A percentile compares a stretch with the other conserved stretches of the same genome.
phyloP scores from a whole-genome alignment of 169 alveolate species.

The Plasmodium ovale region DNA sequence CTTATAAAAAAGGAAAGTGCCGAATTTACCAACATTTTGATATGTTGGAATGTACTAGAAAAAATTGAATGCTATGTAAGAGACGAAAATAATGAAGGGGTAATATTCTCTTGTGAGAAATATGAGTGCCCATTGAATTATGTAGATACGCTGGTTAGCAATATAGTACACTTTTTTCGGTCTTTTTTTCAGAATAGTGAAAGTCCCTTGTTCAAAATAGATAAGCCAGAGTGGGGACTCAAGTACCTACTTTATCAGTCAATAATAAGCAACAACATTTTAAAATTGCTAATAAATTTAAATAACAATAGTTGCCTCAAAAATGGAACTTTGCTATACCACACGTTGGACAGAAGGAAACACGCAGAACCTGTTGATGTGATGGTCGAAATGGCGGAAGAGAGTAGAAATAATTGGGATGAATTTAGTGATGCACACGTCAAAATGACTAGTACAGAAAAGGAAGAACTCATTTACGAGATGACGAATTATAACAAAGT shows the following conservation, averaged over 20 bases:
- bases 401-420: background rate
- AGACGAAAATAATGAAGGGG: slow-evolving; percentile 2
- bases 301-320: background rate
- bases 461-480: slow-evolving; percentile 8
- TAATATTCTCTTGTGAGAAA: background rate
- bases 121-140: background rate
- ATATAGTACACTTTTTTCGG: slow-evolving; percentile 48
- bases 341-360: background rate
- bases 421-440: background rate
- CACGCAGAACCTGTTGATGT: background rate
- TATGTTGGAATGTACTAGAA: slow-evolving; percentile 31
- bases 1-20: slow-evolving; percentile 60
- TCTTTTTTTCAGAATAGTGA: slow-evolving; percentile 60
- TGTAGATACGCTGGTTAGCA: slow-evolving; percentile 26
- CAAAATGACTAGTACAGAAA: slow-evolving; percentile 24
- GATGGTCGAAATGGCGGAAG: background rate
- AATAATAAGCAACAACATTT: slow-evolving; percentile 41
- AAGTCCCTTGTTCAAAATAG: slow-evolving; percentile 60
- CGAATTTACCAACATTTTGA: slow-evolving; percentile 46
- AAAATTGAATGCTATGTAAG: slow-evolving; percentile 35
- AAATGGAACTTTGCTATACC: slow-evolving; percentile 2
- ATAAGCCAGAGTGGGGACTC: slow-evolving; percentile 76
- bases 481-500: slow-evolving; percentile 36
- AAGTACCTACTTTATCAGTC: slow-evolving; percentile 66
- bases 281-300: slow-evolving; percentile 26